These are phyloP conservation scores for Rhodotorula taiwanensis DNA, from an alignment of 768 basidiomycete species.

Conservation along the genomic window DNA sequence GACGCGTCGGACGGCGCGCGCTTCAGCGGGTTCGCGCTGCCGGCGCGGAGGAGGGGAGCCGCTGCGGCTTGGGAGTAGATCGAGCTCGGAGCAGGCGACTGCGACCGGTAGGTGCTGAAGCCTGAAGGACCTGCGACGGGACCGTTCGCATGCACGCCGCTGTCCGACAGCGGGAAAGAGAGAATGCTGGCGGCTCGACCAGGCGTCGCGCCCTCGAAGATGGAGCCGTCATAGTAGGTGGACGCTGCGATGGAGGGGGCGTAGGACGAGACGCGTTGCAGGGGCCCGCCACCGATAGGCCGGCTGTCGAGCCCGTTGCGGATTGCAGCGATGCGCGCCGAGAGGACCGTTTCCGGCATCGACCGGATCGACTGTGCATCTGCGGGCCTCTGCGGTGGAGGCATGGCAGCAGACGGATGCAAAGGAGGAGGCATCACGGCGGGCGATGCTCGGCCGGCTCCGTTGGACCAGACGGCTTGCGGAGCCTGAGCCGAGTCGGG, in stretches of 20 bases:
- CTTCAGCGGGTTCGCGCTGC: conserved; percentile 39
- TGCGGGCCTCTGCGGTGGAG: too few species aligned
- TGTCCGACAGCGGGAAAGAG: conserved; percentile 34
- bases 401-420: too few species aligned
- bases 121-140: conserved; percentile 13
- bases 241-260: conserved; percentile 36
- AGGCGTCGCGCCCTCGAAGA: conserved; percentile 42
- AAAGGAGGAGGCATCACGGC: too few species aligned
- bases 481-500: too few species aligned
- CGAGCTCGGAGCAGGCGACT: conserved; percentile 4
- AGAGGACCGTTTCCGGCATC: neutral
- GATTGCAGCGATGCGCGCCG: too few species aligned
- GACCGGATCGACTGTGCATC: neutral
- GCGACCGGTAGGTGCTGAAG: neutral
- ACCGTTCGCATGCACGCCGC: conserved; percentile 2
- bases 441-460: too few species aligned
- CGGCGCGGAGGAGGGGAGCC: neutral
- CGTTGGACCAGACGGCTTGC: too few species aligned
- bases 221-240: conserved; percentile 43
- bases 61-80: neutral
- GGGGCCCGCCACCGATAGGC: too few species aligned
- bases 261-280: conserved; percentile 1
- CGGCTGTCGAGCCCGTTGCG: too few species aligned
- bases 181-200: conserved; percentile 32
- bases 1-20: conserved; percentile 42